Conservation (phyloP, 1,284 basidiomycete genomes). For the Cutaneotrichosporon cyanovorans region DNA sequence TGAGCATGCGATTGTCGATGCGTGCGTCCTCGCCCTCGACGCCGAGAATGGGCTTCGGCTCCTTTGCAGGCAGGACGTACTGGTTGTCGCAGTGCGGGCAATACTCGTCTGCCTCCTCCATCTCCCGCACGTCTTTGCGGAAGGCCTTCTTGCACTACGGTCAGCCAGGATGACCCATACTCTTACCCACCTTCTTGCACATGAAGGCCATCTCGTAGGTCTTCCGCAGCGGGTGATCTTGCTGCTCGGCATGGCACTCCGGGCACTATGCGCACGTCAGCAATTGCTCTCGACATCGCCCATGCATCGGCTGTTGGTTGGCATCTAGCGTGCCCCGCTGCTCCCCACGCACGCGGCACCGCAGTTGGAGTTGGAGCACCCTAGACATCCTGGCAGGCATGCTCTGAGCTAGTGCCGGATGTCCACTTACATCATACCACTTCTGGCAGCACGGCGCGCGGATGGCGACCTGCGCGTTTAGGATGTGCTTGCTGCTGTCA, state of each 20-base stretch:
- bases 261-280: conserved; percentile 54
- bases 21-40: conserved; percentile 87
- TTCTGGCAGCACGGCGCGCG: conserved; percentile 89
- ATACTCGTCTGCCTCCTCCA: conserved; percentile 94
- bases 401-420: background rate
- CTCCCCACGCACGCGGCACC: too few species aligned
- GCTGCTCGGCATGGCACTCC: conserved; percentile 80
- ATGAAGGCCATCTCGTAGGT: conserved; percentile 86
- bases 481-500: conserved; percentile 73
- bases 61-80: conserved; percentile 91
- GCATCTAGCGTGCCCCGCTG: too few species aligned
- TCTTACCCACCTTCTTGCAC: conserved; percentile 67
- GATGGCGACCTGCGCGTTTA: conserved; percentile 88
- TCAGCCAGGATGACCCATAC: conserved; percentile 1
- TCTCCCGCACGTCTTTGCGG: conserved; percentile 80
- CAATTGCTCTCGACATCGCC: too few species aligned
- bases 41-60: conserved; percentile 71
- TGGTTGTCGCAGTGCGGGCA: conserved; percentile 98
- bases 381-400: too few species aligned
- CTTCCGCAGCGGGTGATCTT: conserved; percentile 66
- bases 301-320: too few species aligned
- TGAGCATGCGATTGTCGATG: conserved; percentile 70
- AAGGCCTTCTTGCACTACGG: conserved; percentile 82
- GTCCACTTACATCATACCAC: conserved; percentile 66
- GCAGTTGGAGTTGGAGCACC: too few species aligned